phyloP scores from a whole-genome alignment of 2,329 filamentous ascomycete species.

The Stagonosporopsis rhizophila region DNA sequence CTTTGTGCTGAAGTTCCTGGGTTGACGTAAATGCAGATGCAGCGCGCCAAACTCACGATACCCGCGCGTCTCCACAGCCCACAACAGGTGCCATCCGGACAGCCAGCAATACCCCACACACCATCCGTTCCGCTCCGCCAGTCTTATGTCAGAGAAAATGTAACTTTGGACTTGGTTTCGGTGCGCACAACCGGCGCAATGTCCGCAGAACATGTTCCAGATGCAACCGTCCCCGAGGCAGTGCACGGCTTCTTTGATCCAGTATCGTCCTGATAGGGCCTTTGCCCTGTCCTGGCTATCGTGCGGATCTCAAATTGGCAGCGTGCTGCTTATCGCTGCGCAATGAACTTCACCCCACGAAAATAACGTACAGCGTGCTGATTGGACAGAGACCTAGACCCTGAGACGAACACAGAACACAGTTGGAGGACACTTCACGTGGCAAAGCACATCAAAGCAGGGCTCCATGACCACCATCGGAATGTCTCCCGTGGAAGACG shows the following conservation, averaged over 20 bases:
- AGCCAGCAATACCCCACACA: conserved; percentile 28
- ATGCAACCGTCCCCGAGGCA: conserved; percentile 13
- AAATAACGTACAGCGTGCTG: conserved; percentile 9
- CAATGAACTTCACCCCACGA: conserved; percentile 34
- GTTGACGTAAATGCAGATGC: not conserved
- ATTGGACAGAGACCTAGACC: conserved; percentile 24
- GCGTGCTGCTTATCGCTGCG: conserved; percentile 31
- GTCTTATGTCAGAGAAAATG: conserved; percentile 30
- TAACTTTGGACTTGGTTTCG: conserved; percentile 2
- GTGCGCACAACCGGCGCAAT: not conserved
- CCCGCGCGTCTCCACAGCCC: conserved; percentile 23
- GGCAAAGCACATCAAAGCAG: conserved; percentile 18
- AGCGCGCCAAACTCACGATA: conserved; percentile 7
- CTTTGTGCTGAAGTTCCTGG: not conserved
- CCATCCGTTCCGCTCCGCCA: conserved; percentile 18
- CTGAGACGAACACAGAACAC: conserved; percentile 21
- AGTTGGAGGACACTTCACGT: conserved; percentile 9
- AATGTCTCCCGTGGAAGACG: conserved; percentile 15
- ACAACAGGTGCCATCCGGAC: conserved; percentile 18
- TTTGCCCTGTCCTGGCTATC: conserved; percentile 17
- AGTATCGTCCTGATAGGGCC: conserved; percentile 13
- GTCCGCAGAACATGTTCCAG: conserved; percentile 7
- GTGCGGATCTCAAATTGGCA: conserved; percentile 10
- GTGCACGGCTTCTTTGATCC: conserved; percentile 8
- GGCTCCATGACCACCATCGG: conserved; percentile 17